Evolutionary conservation across 805 yeast species (phyloP), one percentile per base, ranked within the genome.

Genomic region (Metschnikowia matae): DNA sequence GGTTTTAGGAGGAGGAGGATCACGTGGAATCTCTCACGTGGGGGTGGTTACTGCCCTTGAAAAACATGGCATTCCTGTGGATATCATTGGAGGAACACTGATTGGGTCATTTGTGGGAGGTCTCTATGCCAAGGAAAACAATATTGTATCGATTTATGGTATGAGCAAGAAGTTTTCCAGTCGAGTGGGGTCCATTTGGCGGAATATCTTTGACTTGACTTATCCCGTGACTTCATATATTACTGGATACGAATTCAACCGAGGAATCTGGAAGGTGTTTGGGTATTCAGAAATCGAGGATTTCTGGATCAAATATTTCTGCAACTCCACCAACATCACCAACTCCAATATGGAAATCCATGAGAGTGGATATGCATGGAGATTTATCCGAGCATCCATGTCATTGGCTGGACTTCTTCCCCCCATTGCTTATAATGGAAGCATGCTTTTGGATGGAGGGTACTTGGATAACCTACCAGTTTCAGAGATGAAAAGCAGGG

Each of bases 1-100:
- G 17, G 97, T 92, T 5, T 73, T 92, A 3, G 99, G 99, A 6
- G 99, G 99, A 13, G 99, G 99, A 38, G 99, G 99, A 40, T 96
- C 98, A 0, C 76, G 98, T 58, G 99, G 99, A 1, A 76, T 92
- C 13, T 81, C 96, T 13, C 99, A 92, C 64, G 75, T 92, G 38
- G 99, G 99, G 3, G 85, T 94, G 3, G 80, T 92, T n/a, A 81
- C 83, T 46, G 96, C 97, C 0, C 69, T 92, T 8, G 98, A 92
- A 64, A 95, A 88, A 55, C 82, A 83, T 49, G 97, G 97, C 0
- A 87, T 92, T 13, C 99, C 99, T 0, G 84, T 94, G 35, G 99
- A 92, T 68, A 73, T 91, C 53, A 81, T 92, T 46, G 99, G 99
- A 1, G 99, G 99, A 2, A 92, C 99, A 0, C 91, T 97, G 0